These are phyloP conservation scores for Ophiostoma ulmi DNA, from an alignment of 2,329 filamentous ascomycete species.

Conservation along the genomic window DNA sequence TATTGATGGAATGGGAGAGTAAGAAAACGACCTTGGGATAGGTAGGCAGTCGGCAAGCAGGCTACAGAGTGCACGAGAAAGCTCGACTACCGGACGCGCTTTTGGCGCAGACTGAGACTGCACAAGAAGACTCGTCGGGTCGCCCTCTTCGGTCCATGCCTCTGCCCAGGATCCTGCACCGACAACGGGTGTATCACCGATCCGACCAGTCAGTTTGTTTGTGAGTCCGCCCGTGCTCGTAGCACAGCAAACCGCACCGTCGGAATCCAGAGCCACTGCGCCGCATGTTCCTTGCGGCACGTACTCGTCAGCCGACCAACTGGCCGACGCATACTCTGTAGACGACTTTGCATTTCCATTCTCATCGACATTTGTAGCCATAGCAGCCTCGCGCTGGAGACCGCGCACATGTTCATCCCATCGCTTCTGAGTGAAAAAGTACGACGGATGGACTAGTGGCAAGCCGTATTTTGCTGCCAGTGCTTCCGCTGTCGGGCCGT, in stretches of 20 bases:
- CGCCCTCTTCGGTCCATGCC: slow-evolving; percentile 59
- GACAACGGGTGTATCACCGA: slow-evolving; percentile 79
- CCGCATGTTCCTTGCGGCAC: slow-evolving; percentile 81
- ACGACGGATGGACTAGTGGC: slow-evolving; percentile 61
- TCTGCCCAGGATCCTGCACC: slow-evolving; percentile 90
- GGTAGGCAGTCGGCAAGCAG: slow-evolving; percentile 58
- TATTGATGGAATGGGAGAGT: not conserved
- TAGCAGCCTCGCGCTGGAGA: slow-evolving; percentile 40
- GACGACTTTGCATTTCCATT: not conserved
- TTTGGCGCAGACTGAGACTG: not conserved
- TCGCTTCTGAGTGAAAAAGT: slow-evolving; percentile 70
- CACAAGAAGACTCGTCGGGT: slow-evolving; percentile 32
- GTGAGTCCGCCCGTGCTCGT: slow-evolving; percentile 73
- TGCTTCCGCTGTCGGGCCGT: slow-evolving; percentile 59
- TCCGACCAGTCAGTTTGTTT: slow-evolving; percentile 78
- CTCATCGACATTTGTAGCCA: not conserved
- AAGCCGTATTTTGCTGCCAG: slow-evolving; percentile 65
- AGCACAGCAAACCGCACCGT: slow-evolving; percentile 65
- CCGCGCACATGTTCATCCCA: slow-evolving; percentile 65
- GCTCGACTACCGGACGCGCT: slow-evolving; percentile 34
- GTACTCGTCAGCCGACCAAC: slow-evolving; percentile 39
- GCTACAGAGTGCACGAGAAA: slow-evolving; percentile 43
- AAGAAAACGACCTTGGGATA: slow-evolving; percentile 33
- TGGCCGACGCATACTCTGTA: not conserved
- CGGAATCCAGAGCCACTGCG: slow-evolving; percentile 72